Evolutionary conservation across 306 rosid species (phyloP).

Genomic region (Argentina anserina): DNA sequence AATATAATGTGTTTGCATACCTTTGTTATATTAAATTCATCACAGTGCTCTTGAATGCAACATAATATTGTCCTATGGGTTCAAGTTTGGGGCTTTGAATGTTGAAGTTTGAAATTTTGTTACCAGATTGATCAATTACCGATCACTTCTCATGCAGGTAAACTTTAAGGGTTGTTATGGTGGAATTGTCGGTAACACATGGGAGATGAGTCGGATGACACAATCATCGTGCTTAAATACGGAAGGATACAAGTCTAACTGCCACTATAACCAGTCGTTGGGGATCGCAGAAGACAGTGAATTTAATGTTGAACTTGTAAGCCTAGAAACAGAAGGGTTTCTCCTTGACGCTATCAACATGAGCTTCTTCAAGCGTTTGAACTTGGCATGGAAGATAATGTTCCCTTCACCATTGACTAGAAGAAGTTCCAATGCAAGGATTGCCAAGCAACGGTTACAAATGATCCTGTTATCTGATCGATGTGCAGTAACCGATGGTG

Average conservation of each 20-base stretch:
- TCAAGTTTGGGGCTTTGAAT: background rate
- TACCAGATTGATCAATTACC: background rate
- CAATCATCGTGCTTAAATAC: background rate
- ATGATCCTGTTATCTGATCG: conserved; percentile 91
- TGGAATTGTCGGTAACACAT: background rate
- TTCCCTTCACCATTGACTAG: conserved; percentile 63
- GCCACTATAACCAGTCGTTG: background rate
- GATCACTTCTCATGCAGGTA: conserved; percentile 7
- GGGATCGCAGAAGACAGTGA: conserved; percentile 10
- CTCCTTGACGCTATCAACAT: conserved; percentile 75
- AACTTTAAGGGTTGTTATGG: conserved; percentile 4
- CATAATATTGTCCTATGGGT: background rate
- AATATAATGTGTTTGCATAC: background rate
- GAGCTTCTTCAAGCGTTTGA: conserved; percentile 79
- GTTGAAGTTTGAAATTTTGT: background rate
- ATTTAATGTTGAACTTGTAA: background rate
- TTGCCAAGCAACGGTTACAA: conserved; percentile 91
- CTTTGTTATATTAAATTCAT: background rate
- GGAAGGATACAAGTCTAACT: conserved; percentile 3
- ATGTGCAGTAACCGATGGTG: conserved; percentile 84
- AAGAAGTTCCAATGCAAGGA: conserved; percentile 69
- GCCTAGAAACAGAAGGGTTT: conserved; percentile 28
- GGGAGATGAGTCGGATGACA: background rate
- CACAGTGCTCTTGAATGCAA: too few species aligned
- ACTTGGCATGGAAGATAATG: conserved; percentile 81